Conservation (phyloP, 2,329 filamentous ascomycete genomes). For the Pseudocercospora crystallina region DNA sequence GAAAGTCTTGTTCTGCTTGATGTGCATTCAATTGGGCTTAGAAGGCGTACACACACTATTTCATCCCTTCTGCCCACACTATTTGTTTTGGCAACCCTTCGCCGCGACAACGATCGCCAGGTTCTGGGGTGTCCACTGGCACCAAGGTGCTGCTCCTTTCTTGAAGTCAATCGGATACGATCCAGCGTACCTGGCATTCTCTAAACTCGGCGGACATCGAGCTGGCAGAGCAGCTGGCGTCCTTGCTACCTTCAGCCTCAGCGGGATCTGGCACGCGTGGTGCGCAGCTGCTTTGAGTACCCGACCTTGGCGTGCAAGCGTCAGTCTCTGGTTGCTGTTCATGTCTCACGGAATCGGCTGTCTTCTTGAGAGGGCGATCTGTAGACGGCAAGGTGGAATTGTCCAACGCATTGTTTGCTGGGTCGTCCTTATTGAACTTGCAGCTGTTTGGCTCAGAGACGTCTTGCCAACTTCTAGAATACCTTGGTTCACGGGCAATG, state of each 20-base stretch:
- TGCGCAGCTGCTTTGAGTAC: constrained; percentile 3
- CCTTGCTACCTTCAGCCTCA: constrained; percentile 7
- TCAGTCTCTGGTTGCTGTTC: constrained; percentile 8
- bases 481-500: too few species aligned
- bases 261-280: constrained; percentile 15
- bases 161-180: constrained; percentile 3
- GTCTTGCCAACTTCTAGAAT: background rate
- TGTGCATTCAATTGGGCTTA: constrained; percentile 1
- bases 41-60: constrained; percentile 1
- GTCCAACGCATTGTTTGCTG: constrained; percentile 6
- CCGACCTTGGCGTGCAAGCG: background rate
- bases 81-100: constrained; percentile 6
- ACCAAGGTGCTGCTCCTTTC: constrained; percentile 12
- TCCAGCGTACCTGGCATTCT: constrained; percentile 1
- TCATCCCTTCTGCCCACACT: constrained; percentile 1
- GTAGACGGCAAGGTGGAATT: constrained; percentile 2
- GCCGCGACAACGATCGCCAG: constrained; percentile 1
- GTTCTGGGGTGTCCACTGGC: constrained; percentile 12
- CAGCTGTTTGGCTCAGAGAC: constrained; percentile 3
- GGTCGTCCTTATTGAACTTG: constrained; percentile 8
- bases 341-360: constrained; percentile 11
- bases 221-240: constrained; percentile 6
- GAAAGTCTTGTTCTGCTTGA: constrained; percentile 1
- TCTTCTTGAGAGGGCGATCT: constrained; percentile 7
- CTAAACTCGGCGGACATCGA: background rate